Conservation (phyloP, 257 asterid genomes). For the Lycium barbarum region DNA sequence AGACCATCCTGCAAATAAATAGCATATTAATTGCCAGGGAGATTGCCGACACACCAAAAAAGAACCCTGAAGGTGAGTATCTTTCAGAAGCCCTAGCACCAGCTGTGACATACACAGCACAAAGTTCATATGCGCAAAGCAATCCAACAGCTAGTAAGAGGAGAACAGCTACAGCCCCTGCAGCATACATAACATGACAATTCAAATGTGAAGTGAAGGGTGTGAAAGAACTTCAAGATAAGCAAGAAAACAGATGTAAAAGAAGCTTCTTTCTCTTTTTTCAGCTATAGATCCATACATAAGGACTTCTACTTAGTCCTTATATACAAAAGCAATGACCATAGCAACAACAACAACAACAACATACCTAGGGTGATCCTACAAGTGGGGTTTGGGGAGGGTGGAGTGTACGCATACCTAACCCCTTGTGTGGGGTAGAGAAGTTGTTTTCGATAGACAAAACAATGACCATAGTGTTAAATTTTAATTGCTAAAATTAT, state of each 20-base stretch:
- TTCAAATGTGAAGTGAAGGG: conserved; percentile 35
- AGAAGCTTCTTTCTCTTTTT: neutral
- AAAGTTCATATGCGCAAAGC: conserved; percentile 97
- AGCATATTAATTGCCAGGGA: conserved; percentile 99
- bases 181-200: conserved; percentile 33
- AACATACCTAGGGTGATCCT: no score
- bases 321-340: neutral
- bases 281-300: conserved; percentile 19
- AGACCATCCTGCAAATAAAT: conserved; percentile 98
- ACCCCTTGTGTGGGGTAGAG: no score
- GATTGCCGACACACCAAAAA: conserved; percentile 98
- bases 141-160: conserved; percentile 97
- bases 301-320: neutral
- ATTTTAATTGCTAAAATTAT: conserved; percentile 8
- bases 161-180: conserved; percentile 99
- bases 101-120: conserved; percentile 95
- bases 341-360: neutral
- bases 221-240: conserved; percentile 24
- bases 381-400: no score
- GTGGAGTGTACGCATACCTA: no score
- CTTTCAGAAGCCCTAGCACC: conserved; percentile 95
- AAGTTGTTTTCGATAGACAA: no score
- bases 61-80: conserved; percentile 97
- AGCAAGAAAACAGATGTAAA: conserved; percentile 2
- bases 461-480: neutral